Base-by-base conservation (phyloP, 2,329 filamentous ascomycete species). In the Fusarium lyarnte region DNA sequence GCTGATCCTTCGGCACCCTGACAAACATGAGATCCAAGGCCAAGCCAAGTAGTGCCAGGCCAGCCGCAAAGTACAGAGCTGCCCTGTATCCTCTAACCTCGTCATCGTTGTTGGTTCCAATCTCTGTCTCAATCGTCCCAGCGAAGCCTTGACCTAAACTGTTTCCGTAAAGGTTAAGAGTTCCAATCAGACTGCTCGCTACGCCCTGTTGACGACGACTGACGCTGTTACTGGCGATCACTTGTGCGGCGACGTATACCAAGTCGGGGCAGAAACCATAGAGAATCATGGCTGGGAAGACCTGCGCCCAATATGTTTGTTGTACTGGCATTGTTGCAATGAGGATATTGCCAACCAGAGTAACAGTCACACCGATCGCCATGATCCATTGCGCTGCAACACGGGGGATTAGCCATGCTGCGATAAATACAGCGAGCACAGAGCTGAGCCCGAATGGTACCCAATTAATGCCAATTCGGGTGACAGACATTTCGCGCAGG, bases 141-240 rank as follows among this genome's bases (percentile, higher is more conserved):
- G 79, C 78, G 38, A 81, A 79, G 1, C 80, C 80, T 17, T 81
- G 74, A 0, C 80, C 80, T 0, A 81, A 58, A 23, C 76, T 77
- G 52, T 76, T 76, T 3, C 80, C 80, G 19, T 82, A 81, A 6
- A 80, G 66, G 38, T 80, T 80, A 1, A 82, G 68, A 1, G 77
- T 79, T 4, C 86, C 85, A 12, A 89, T 82, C 5, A 89, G 76
- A 19, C 82, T 85, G 0, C 82, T 85, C 0, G 86, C 87, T 6
- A 88, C 80, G 0, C 87, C 87, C 55, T 89, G 86, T 27, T 89
- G 81, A 9, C 82, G 80, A 6, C 81, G 79, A 6, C 74, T 79
- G 35, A 88, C 86, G 2, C 82, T 83, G 62, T 88, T 87, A 59
- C 86, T 88, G 0, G 86, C 85, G 59, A 88, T 87, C 8, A 89